Base-by-base conservation (phyloP, 768 basidiomycete species). In the Piloderma croceum region DNA sequence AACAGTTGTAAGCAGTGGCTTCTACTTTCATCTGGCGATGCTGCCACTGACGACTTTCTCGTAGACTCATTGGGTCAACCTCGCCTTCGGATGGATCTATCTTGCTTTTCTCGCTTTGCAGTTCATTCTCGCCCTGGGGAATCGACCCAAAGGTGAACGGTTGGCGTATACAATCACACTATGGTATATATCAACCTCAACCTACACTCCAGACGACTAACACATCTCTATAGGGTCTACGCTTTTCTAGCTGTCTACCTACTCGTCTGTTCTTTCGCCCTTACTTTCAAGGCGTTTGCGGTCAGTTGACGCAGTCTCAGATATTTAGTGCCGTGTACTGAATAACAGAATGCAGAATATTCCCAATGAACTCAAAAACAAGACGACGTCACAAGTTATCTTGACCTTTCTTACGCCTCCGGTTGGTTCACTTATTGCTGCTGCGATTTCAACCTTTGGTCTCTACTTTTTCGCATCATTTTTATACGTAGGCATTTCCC, bases 41-140 rank as follows among this genome's bases (percentile, higher is more conserved):
- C 33, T 20, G 19, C 20, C 36, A 31, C 31, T 42, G 19, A 45
- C 27, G 35, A 31, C 12, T 21, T 15, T 51, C 31, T 36, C 22
- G 9, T 46, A 90, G 90, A 93, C 91, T 12, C 81, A 89, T 49
- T 94, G 89, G 89, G 68, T 92, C 31, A 96, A 96, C 53, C 47
- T 79, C 31, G 77, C 65, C 11, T 69, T 92, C 41, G 83, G 87
- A 67, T 92, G 90, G 89, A 66, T 90, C 15, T 96, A 94, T 57
- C 69, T 94, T 31, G 71, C 80, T 3, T 86, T 91, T 68, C 68
- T 97, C 25, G 88, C 78, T 12, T 64, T 97, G 21, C 93, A 77
- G 47, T 75, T 75, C 42, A 63, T 75, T 38, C 65, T 83, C 31
- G 81, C 79, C 1, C 59, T 83, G 21, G 83, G 83, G 20, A 84